These are phyloP conservation scores for Osmanthus fragrans DNA, from an alignment of 257 asterid species.

Conservation along the genomic window DNA sequence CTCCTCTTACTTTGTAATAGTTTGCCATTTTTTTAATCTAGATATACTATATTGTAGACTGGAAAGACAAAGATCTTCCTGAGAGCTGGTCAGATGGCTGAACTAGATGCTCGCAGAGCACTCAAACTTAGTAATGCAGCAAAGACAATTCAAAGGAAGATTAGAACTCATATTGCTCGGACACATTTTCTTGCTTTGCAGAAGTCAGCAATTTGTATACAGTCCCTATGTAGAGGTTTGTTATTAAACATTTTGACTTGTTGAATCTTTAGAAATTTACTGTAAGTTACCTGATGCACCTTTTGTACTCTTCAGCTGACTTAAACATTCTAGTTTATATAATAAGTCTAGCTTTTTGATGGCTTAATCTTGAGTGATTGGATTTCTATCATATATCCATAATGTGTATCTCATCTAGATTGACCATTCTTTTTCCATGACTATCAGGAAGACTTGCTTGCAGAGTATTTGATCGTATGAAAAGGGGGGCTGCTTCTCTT, in stretches of 20 bases:
- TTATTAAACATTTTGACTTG: slow-evolving; percentile 8
- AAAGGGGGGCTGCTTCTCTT: slow-evolving; percentile 71
- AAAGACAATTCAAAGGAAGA: slow-evolving; percentile 78
- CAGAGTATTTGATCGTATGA: slow-evolving; percentile 49
- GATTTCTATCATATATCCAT: background rate
- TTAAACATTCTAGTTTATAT: slow-evolving; percentile 6
- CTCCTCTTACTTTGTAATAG: background rate
- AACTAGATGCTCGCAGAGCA: slow-evolving; percentile 87
- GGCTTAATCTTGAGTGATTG: slow-evolving; percentile 3
- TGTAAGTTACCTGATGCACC: background rate
- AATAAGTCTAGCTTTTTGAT: background rate
- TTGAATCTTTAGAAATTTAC: slow-evolving; percentile 15
- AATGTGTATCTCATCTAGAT: background rate
- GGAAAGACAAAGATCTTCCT: slow-evolving; percentile 91
- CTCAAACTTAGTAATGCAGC: slow-evolving; percentile 78
- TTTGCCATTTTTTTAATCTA: background rate
- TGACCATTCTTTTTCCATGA: slow-evolving; percentile 15
- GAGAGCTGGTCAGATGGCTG: slow-evolving; percentile 99
- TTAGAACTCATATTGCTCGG: slow-evolving; percentile 69
- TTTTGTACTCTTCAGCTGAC: background rate
- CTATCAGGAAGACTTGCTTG: slow-evolving; percentile 80
- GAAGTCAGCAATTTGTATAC: slow-evolving; percentile 68
- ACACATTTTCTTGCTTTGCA: slow-evolving; percentile 75
- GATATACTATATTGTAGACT: slow-evolving; percentile 48
- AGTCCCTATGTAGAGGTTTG: slow-evolving; percentile 86